Evolutionary conservation across 805 yeast species (phyloP), one percentile per base, ranked within the genome.

Genomic region (Limtongia smithiae): DNA sequence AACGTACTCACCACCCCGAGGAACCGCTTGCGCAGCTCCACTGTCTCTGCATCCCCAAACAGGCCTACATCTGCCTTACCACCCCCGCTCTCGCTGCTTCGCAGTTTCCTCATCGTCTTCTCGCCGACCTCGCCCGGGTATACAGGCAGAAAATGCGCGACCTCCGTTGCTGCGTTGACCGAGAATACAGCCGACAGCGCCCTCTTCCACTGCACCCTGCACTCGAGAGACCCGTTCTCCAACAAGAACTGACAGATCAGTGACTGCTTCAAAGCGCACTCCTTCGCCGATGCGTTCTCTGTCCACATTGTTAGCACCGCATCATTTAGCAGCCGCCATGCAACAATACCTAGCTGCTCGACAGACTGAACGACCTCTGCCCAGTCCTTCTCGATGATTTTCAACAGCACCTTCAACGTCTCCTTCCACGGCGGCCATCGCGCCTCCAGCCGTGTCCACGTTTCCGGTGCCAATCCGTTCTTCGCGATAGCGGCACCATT

Each of bases 101-200:
- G 20, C 7, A 11, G 4, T 20, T 15, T 36, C 38, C 9, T 20
- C 38, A 36, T 5, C 38, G 32, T 20, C 33, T 46, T 49, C 37
- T 25, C 32, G 15, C 15, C 27, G 15, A 54, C 57, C 42, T 54
- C 58, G 17, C 42, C 36, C 9, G 44, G 12, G 25, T 45, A 52
- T 2, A 49, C 38, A n/a, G 48, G 44, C 17, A 28, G 32, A 31
- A 44, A 49, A 22, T 28, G 44, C 17, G 15, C 12, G 27, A 42
- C 33, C 22, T 45, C 54, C 2, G 22, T 37, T 7, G 17, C 38
- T 6, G 27, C 14, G 28, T 41, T 41, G 6, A 28, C 34, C 1
- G 58, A 34, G 27, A 54, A 46, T 11, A 54, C 35, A 6, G 58
- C 48, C 4, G 50, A 17, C 15, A 51, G 8, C 8, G 57, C 56